Conservation (phyloP, 2,329 filamentous ascomycete species). For the Sclerotinia glacialis region DNA sequence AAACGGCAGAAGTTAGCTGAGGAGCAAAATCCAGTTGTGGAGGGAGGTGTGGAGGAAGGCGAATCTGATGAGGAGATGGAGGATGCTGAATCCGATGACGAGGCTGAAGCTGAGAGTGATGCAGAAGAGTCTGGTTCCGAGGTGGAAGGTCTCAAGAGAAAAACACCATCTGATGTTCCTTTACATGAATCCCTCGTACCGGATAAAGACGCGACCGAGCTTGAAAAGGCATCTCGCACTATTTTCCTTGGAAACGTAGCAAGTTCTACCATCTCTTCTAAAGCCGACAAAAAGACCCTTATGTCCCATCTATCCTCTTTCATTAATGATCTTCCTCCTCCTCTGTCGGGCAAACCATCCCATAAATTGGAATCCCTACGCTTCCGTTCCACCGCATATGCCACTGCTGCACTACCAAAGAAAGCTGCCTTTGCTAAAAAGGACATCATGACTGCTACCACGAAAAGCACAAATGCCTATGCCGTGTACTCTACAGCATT, state of each 20-base stretch:
- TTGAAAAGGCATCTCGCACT: conserved; percentile 85
- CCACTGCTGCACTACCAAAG: conserved; percentile 74
- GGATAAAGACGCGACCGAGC: conserved; percentile 56
- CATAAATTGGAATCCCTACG: conserved; percentile 87
- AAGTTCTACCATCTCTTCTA: conserved; percentile 75
- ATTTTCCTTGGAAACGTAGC: conserved; percentile 94
- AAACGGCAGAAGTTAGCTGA: conserved; percentile 53
- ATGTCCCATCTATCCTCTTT: conserved; percentile 76
- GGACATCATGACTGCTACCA: conserved; percentile 85
- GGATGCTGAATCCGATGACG: conserved; percentile 32
- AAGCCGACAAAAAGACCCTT: conserved; percentile 74
- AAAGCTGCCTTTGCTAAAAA: conserved; percentile 92
- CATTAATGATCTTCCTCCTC: conserved; percentile 52
- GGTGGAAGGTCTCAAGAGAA: conserved; percentile 40
- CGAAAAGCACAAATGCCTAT: conserved; percentile 91
- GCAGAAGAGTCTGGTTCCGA: conserved; percentile 30
- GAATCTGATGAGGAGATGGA: conserved; percentile 34
- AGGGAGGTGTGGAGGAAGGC: conserved; percentile 36
- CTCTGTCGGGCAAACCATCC: conserved; percentile 46
- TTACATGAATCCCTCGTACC: conserved; percentile 56
- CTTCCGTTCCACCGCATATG: conserved; percentile 90
- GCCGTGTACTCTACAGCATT: conserved; percentile 76
- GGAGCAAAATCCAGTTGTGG: conserved; percentile 40
- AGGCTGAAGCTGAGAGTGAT: conserved; percentile 33
- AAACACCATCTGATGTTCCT: conserved; percentile 43